Evolutionary conservation across 208 protist species (phyloP), one percentile per base, ranked within the genome.

Genomic region (Trypanosoma mega): DNA sequence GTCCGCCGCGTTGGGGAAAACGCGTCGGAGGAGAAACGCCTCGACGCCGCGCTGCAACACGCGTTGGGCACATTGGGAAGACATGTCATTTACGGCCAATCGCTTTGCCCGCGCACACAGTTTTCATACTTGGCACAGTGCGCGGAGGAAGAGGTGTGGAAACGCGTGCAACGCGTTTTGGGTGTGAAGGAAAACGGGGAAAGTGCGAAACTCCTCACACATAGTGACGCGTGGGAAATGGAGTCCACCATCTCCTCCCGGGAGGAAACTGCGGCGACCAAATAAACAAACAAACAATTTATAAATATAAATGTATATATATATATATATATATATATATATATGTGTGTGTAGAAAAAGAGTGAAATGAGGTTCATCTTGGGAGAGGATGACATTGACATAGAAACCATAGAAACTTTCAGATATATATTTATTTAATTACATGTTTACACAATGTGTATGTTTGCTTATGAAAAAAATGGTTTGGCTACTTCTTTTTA

Each of bases 41-140:
- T 68, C 4, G 33, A 67, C 18, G 9, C 27, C 9, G 66, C 67
- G 3, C 37, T 80, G 24, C 57, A 52, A 2, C 37, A 55, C 9
- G 74, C 78, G 0, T 26, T 91, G 47, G 37, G 34, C 12, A 62
- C 63, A 16, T 62, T 92, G 4, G 68, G 63, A 5, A 58, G 72
- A n/a, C 62, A 77, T 46, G 64, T 92, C 11, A 55, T 70, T n/a
- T 92, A 92, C 56, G 85, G 81, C 2, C 60, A 64, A 11, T 23
- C 49, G 7, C 68, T 92, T n/a, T 70, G 53, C 21, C 69, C 80
- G 2, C 43, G 48, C 7, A 34, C 24, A 11, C 69, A 87, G 27
- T 76, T 85, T 58, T 92, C 85, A 26, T 92, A 81, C 52, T 67
- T 78, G 3, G 37, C 12, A 3, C 30, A 49, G 12, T 8, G 11